These are phyloP conservation scores for Suillus brevipes DNA, from an alignment of 768 basidiomycete genomes.

Conservation along the genomic window DNA sequence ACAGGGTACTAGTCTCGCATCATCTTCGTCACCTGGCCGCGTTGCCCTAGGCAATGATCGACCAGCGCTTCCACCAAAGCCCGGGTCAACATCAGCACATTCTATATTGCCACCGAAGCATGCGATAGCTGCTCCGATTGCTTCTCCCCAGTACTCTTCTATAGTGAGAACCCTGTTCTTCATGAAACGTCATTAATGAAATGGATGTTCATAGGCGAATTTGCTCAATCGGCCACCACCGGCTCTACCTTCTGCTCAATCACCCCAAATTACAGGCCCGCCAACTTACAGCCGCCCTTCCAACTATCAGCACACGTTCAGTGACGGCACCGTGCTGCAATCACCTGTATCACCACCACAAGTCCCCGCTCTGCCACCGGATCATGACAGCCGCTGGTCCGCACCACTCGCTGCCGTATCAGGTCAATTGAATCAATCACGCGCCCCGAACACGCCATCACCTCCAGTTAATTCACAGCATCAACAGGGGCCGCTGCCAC, in stretches of 20 bases:
- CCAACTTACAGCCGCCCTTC: constrained; percentile 9
- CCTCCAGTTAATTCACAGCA: constrained; percentile 26
- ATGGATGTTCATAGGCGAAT: constrained; percentile 20
- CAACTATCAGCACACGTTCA: constrained; percentile 17
- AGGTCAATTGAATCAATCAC: constrained; percentile 29
- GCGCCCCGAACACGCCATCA: constrained; percentile 18
- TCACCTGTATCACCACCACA: constrained; percentile 21
- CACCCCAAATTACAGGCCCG: constrained; percentile 8
- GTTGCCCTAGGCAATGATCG: constrained; percentile 25
- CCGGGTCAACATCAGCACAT: constrained; percentile 20
- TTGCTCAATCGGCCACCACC: constrained; percentile 39
- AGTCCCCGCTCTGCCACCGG: constrained; percentile 22
- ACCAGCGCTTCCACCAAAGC: constrained; percentile 43
- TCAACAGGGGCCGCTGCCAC: constrained; percentile 25
- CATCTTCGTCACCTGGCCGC: constrained; percentile 17
- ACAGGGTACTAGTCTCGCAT: constrained; percentile 23
- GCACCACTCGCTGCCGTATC: constrained; percentile 28
- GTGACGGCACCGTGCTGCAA: constrained; percentile 22
- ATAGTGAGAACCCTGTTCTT: neutral
- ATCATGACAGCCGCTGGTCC: constrained; percentile 30
- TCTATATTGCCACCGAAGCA: constrained; percentile 20
- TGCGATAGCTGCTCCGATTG: constrained; percentile 12
- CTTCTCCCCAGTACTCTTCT: constrained; percentile 14
- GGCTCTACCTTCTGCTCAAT: constrained; percentile 25
- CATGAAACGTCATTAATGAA: neutral